Evolutionary conservation across 345 rosid species (phyloP).

Genomic region (Heritiera littoralis): DNA sequence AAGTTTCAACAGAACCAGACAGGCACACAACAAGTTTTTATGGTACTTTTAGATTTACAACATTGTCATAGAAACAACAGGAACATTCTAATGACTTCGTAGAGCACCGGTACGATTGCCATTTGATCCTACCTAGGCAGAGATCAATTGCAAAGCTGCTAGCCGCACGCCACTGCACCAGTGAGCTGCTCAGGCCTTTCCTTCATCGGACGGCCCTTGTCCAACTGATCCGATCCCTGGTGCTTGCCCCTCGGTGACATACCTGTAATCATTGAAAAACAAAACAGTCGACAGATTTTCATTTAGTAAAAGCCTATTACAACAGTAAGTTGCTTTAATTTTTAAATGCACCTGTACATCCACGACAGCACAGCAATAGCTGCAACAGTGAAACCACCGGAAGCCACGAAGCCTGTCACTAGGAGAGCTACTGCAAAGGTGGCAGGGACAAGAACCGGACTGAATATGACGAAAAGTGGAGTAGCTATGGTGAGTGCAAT

Average conservation of each 20-base stretch:
- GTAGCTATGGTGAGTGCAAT: slow-evolving; percentile 78
- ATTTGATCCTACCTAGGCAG: not conserved
- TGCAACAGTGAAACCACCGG: slow-evolving; percentile 81
- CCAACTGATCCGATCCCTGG: slow-evolving; percentile 68
- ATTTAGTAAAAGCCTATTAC: too few species aligned
- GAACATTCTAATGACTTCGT: not conserved
- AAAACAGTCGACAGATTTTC: too few species aligned
- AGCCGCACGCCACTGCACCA: slow-evolving; percentile 17
- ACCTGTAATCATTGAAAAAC: slow-evolving; percentile 30
- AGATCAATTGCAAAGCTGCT: not conserved
- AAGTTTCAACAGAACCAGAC: not conserved
- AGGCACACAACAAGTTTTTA: not conserved
- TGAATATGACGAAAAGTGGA: slow-evolving; percentile 78
- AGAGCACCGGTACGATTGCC: not conserved
- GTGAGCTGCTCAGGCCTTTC: slow-evolving; percentile 64
- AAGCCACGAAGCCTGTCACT: slow-evolving; percentile 66
- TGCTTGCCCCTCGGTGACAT: slow-evolving; percentile 75
- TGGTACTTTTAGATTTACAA: not conserved
- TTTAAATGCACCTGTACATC: slow-evolving; percentile 25
- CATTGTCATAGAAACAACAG: not conserved
- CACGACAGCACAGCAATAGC: slow-evolving; percentile 76
- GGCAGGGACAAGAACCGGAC: slow-evolving; percentile 87
- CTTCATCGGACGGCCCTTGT: slow-evolving; percentile 49
- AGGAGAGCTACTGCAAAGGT: slow-evolving; percentile 51
- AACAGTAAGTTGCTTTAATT: too few species aligned